These are phyloP conservation scores for Brassica napus DNA, from an alignment of 345 rosid species.

Conservation along the genomic window Da-Ae NC_063448.1:5513501-5514000, in stretches of 20 bases:
- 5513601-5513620: conserved; percentile 41
- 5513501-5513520: conserved; percentile 6
- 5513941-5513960: neutral
- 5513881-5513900: neutral
- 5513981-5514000: neutral
- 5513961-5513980: neutral
- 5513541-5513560: no score
- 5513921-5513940: neutral
- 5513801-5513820: conserved; percentile 27
- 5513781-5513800: conserved; percentile 25
- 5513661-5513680: conserved; percentile 6
- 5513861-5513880: conserved; percentile 8
- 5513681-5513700: neutral
- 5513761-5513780: conserved; percentile 37
- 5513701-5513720: neutral
- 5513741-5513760: neutral
- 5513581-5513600: conserved; percentile 15
- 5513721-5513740: conserved; percentile 3
- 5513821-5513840: neutral
- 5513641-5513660: neutral
- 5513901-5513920: neutral
- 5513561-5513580: conserved; percentile 17
- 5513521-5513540: no score
- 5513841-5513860: neutral
- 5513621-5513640: conserved; percentile 35